Conservation (phyloP, 805 yeast genomes). For the Metschnikowia reukaufii region DNA sequence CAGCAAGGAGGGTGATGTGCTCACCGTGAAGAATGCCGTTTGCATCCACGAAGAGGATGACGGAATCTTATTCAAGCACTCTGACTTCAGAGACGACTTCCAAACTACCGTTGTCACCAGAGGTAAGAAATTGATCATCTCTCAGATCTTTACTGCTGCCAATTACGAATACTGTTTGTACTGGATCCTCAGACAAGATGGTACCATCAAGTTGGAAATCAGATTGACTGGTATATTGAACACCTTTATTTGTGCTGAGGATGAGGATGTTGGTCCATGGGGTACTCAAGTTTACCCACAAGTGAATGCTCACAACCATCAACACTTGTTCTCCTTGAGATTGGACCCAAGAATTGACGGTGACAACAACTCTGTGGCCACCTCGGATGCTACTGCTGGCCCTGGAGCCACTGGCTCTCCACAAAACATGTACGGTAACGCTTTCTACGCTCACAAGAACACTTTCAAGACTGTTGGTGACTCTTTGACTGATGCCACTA, state of each 20-base stretch:
- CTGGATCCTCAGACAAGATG: constrained; percentile 83
- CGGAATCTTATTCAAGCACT: constrained; percentile 75
- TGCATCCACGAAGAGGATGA: constrained; percentile 88
- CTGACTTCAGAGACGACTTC: constrained; percentile 80
- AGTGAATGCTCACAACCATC: constrained; percentile 84
- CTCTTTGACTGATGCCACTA: constrained; percentile 60
- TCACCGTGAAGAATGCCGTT: constrained; percentile 71
- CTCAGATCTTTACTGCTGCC: constrained; percentile 84
- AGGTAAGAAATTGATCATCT: constrained; percentile 69
- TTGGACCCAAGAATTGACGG: constrained; percentile 82
- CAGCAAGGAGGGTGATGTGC: constrained; percentile 65
- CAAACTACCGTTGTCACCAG: constrained; percentile 73
- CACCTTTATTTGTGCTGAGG: constrained; percentile 64
- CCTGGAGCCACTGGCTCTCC: constrained; percentile 61
- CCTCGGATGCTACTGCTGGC: constrained; percentile 61
- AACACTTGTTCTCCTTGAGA: constrained; percentile 77
- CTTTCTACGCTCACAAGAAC: constrained; percentile 63
- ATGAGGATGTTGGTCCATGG: constrained; percentile 71
- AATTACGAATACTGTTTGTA: constrained; percentile 83
- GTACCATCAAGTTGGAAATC: constrained; percentile 75
- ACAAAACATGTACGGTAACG: constrained; percentile 79
- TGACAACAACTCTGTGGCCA: constrained; percentile 71
- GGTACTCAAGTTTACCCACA: constrained; percentile 80
- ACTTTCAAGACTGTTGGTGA: constrained; percentile 68
- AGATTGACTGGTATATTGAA: constrained; percentile 81